Percentiles rank a stretch among this genome's conserved stretches.
These are phyloP conservation scores for Boeremia exigua DNA, from an alignment of 2,329 filamentous ascomycete species.

Conservation along the genomic window DNA sequence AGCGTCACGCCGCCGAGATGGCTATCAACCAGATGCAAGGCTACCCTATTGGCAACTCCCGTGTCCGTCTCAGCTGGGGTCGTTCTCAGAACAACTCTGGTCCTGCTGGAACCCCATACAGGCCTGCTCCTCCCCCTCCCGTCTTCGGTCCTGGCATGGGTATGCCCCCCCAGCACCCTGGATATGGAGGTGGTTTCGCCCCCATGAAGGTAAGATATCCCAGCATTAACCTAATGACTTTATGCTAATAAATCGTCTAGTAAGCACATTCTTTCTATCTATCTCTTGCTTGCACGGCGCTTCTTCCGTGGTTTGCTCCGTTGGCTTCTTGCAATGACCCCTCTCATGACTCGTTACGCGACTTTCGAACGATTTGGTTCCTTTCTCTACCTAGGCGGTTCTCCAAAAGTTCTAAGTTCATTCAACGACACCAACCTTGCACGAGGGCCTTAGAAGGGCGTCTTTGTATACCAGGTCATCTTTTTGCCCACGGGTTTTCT, in stretches of 20 bases:
- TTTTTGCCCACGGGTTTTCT: conserved; percentile 41
- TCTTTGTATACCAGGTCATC: conserved; percentile 49
- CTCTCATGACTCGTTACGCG: conserved; percentile 47
- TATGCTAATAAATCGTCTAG: conserved; percentile 28
- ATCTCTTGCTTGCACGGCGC: conserved; percentile 44
- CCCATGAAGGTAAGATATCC: conserved; percentile 65
- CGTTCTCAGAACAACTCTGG: conserved; percentile 99
- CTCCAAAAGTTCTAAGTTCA: conserved; percentile 48
- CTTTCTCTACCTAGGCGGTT: conserved; percentile 46
- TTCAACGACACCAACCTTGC: conserved; percentile 45
- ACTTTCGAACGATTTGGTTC: conserved; percentile 47
- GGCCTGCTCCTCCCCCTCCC: conserved; percentile 83
- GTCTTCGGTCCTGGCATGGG: conserved; percentile 72
- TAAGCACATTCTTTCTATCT: conserved; percentile 48
- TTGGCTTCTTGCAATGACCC: conserved; percentile 46
- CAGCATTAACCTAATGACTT: background rate
- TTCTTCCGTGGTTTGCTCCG: conserved; percentile 42
- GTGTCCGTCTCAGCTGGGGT: conserved; percentile 96
- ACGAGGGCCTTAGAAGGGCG: conserved; percentile 42
- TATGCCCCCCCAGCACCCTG: conserved; percentile 68
- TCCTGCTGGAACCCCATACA: conserved; percentile 92
- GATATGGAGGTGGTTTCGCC: conserved; percentile 64
- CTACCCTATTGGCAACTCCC: conserved; percentile 98
- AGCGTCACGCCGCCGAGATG: conserved; percentile 98
- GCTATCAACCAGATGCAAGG: conserved; percentile 99